Percentiles rank a stretch among this genome's conserved stretches.
Evolutionary conservation across 2,329 filamentous ascomycete species (phyloP).

Genomic region (Boeremia exigua): DNA sequence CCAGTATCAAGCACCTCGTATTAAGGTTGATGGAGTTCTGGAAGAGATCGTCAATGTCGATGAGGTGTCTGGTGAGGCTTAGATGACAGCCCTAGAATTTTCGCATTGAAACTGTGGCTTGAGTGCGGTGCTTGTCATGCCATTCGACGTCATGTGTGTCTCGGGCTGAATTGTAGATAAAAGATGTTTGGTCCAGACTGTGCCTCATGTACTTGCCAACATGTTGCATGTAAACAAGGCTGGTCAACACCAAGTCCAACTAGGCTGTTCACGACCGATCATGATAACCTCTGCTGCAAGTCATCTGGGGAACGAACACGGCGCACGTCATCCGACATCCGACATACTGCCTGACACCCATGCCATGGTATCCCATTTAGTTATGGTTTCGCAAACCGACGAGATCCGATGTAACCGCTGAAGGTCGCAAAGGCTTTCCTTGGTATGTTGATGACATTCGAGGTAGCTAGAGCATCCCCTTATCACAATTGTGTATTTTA

Average conservation of each 20-base stretch:
- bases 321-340: no score
- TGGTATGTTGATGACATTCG: not conserved
- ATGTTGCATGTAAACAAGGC: constrained; percentile 1
- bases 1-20: constrained; percentile 19
- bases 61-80: constrained; percentile 19
- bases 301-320: not conserved
- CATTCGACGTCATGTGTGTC: constrained; percentile 9
- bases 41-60: constrained; percentile 11
- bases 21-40: constrained; percentile 8
- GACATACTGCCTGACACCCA: no score
- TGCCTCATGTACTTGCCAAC: constrained; percentile 4
- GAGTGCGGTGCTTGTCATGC: not conserved
- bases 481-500: constrained; percentile 4
- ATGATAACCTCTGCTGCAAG: not conserved
- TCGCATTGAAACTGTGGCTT: constrained; percentile 16
- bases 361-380: no score
- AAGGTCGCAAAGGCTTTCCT: not conserved
- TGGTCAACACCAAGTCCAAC: constrained; percentile 1
- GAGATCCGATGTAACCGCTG: not conserved
- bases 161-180: not conserved
- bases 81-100: constrained; percentile 5
- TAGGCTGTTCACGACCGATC: not conserved
- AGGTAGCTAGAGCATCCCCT: not conserved
- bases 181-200: constrained; percentile 12
- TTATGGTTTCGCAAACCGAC: no score